phyloP scores from a whole-genome alignment of 805 yeast species.

The Saccharomycopsis fermentans region DNA sequence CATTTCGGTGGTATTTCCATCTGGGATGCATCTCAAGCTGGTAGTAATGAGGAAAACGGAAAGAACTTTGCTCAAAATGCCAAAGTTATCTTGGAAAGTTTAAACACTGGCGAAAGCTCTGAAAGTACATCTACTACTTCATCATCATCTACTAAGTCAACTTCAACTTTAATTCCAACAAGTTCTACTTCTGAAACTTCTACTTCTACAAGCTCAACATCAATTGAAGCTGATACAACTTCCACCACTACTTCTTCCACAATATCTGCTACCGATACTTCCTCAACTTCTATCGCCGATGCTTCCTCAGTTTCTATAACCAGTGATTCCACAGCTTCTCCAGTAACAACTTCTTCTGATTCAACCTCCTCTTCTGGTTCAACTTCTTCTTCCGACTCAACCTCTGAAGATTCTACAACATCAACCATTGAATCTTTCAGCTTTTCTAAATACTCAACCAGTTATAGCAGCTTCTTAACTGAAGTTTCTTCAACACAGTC shows the following conservation, averaged over 20 bases:
- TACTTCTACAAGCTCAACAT: constrained; percentile 1
- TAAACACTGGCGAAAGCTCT: background rate
- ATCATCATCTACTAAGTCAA: background rate
- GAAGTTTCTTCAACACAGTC: background rate
- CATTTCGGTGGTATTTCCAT: constrained; percentile 78
- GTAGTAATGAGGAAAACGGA: constrained; percentile 20
- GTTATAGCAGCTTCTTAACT: background rate
- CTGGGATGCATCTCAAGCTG: constrained; percentile 86
- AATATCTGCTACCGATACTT: background rate
- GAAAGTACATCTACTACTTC: constrained; percentile 1
- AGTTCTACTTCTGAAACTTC: background rate
- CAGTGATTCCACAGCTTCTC: too few species aligned
- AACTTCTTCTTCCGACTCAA: too few species aligned
- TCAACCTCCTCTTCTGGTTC: too few species aligned
- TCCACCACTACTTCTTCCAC: too few species aligned
- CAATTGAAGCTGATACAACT: background rate
- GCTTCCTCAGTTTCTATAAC: too few species aligned
- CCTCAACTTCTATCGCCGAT: background rate
- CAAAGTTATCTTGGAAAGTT: constrained; percentile 17
- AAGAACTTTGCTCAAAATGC: constrained; percentile 8
- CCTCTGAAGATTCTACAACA: background rate
- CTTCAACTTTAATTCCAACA: background rate
- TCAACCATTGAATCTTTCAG: background rate
- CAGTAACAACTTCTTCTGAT: background rate
- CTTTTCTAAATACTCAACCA: background rate